These are phyloP conservation scores for sunflower (Helianthus annuus) DNA, from an alignment of 129 eudicot genomes.

Conservation along the genomic window HanXRQr2.0-SUNRISE NC_035434.2:158590517-158591016, in stretches of 20 bases:
- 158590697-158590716: constrained; percentile 71
- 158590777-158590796: constrained; percentile 97
- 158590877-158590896: constrained; percentile 28
- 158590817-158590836: background rate
- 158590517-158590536: no score
- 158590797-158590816: constrained; percentile 81
- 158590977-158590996: background rate
- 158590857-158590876: background rate
- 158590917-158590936: constrained; percentile 91
- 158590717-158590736: constrained; percentile 77
- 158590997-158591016: background rate
- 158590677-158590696: background rate
- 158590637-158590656: no score
- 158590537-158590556: no score
- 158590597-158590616: no score
- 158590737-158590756: constrained; percentile 94
- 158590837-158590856: background rate
- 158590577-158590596: no score
- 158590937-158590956: constrained; percentile 94
- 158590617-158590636: no score
- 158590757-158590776: constrained; percentile 98
- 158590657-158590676: no score
- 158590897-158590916: constrained; percentile 98
- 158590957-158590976: constrained; percentile 78
- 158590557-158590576: no score